A percentile compares a stretch with the other conserved stretches of the same genome.
Conservation (phyloP, 305 asterid species). For the Fraxinus nigra region DNA sequence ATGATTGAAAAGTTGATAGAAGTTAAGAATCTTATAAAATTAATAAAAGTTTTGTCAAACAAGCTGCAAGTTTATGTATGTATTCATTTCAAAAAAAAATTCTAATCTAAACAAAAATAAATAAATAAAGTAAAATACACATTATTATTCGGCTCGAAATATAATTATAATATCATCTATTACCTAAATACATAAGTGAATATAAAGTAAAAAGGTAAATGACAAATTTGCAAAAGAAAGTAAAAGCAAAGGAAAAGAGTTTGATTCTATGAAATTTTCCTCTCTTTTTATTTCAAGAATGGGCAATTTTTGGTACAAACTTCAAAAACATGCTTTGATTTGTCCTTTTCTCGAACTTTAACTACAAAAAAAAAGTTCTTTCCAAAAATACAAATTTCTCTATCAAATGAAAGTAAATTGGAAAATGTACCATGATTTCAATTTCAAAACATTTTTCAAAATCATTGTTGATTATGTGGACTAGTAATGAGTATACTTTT, state of each 20-base stretch:
- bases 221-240: not conserved
- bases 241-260: not conserved
- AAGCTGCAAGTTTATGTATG: too few species aligned
- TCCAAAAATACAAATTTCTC: not conserved
- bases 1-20: too few species aligned
- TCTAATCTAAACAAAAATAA: too few species aligned
- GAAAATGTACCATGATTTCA: not conserved
- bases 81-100: too few species aligned
- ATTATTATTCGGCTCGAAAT: too few species aligned
- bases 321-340: not conserved
- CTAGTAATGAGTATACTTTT: too few species aligned
- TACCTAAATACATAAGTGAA: not conserved
- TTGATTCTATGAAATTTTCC: not conserved
- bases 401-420: not conserved
- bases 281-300: not conserved
- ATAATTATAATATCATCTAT: not conserved
- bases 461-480: not conserved
- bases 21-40: too few species aligned
- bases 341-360: slow-evolving; percentile 18
- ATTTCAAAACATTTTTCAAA: not conserved
- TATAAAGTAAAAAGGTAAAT: not conserved
- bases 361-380: not conserved
- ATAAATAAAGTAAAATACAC: too few species aligned
- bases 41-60: too few species aligned
- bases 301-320: not conserved